Evolutionary conservation across 2,329 filamentous ascomycete genomes (phyloP), one percentile per base, ranked within the genome.

Genomic region (Claviceps pusilla): DNA sequence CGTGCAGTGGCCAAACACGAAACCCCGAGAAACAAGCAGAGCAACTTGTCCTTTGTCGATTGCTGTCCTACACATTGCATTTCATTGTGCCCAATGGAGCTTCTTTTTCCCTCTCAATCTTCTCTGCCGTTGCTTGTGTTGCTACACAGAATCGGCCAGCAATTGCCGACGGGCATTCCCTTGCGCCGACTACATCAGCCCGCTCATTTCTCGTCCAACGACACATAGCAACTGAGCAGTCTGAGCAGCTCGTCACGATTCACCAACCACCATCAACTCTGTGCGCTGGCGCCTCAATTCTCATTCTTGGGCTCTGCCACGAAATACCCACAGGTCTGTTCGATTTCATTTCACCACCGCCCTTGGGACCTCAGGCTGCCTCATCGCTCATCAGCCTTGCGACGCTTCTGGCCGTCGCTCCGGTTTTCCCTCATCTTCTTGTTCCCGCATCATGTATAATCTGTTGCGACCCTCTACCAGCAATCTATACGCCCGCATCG

Each of bases 391-490:
- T 48, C 35, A 35, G 16, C 43, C 33, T 52, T 29, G 29, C n/a
- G 14, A 14, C 29, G 39, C n/a, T 39, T n/a, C 11, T 16, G 12
- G 19, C 39, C 14, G 45, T 50, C 31, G 50, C 35, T 45, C 41
- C 39, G 24, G 14, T n/a, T 42, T 35, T 47, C 31, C 3, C 41
- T 19, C 28, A 7, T 35, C 35, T 14, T 48, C 28, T 47, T 48
- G 9, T 33, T 33, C 35, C 43, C 52, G 43, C 52, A 49, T 49
- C 45, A 56, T 55, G 54, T 55, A 43, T 46, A 42, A 31, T 35
- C 33, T 41, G 28, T 51, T 35, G 51, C 39, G 51, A 48, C 31
- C 31, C 16, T 43, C 31, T 19, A 45, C 33, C 55, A 41, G 46
- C 49, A 52, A 31, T 33, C 1, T 41, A 47, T 45, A 54, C 24